Evolutionary conservation across 768 basidiomycete genomes (phyloP), one percentile per base, ranked within the genome.

Genomic region (Neoboletus magnificus): DNA sequence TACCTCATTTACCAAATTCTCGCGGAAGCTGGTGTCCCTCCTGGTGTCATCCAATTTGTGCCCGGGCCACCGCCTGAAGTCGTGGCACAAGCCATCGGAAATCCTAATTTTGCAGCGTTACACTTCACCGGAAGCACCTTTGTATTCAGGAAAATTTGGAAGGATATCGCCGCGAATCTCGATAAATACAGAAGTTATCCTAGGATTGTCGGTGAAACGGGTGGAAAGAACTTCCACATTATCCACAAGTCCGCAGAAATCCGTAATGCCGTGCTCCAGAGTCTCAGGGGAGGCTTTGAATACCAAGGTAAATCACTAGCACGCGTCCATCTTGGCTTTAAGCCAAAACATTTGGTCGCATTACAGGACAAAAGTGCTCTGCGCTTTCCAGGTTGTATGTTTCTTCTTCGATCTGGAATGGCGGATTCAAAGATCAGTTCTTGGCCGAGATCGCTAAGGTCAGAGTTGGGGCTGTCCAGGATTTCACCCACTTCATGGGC

Each of bases 191-290:
- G 76, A 64, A 78, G 84, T 13, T 98, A 97, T 75, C 97, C 97
- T 1, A 82, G 96, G 67, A 89, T 99, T 60, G 95, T 99, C 8
- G 97, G 97, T 27, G 96, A 98, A 80, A 98, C 96, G 9, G 93
- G 93, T 29, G 96, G 97, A 54, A 99, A 98, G 82, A 99, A 99
- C 79, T 98, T 95, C 80, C 97, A 98, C 74, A 61, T 99, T 44
- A 77, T 98, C 47, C 97, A 98, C 73, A 77, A 81, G 51, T 87
- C 85, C 15, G 96, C 95, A 36, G 91, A 97, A 63, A 74, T 97
- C 50, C 78, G 77, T 69, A 95, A 94, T 61, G 92, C 95, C n/a
- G 97, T 91, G 48, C 61, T 90, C 45, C 96, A 98, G 75, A 83
- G 79, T 49, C 81, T 98, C 57, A 81, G 97, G 52, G 90, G 81